phyloP scores from a whole-genome alignment of 192 early-diverging fungal genomes.

The Rhizophagus clarus region DNA sequence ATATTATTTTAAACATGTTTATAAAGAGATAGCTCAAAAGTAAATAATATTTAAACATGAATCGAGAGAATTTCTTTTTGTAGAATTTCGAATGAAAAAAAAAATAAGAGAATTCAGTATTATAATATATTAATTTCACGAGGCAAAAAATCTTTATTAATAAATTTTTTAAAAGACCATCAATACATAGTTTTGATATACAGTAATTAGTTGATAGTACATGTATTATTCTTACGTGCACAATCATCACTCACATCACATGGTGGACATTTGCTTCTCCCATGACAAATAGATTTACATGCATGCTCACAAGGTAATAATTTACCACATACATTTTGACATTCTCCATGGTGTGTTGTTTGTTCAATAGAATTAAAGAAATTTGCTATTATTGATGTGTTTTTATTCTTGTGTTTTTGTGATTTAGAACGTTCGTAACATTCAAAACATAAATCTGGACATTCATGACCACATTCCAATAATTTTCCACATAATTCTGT shows the following conservation, averaged over 20 bases:
- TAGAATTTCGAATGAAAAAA: no score
- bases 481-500: slow-evolving; percentile 29
- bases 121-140: no score
- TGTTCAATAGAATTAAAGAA: not conserved
- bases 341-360: slow-evolving; percentile 26
- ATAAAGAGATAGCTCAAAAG: no score
- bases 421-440: slow-evolving; percentile 35
- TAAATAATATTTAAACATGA: no score
- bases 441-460: slow-evolving; percentile 39
- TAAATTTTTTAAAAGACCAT: no score
- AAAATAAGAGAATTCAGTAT: no score
- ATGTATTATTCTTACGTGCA: not conserved
- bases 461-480: slow-evolving; percentile 45
- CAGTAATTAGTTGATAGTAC: no score
- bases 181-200: no score
- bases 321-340: slow-evolving; percentile 8
- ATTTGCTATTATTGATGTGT: not conserved
- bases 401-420: no score
- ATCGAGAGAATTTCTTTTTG: no score
- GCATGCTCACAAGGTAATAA: slow-evolving; percentile 39
- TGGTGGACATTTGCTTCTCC: slow-evolving; percentile 31
- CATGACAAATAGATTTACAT: slow-evolving; percentile 24
- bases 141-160: no score
- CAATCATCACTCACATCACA: slow-evolving; percentile 47
- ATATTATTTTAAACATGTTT: no score